Base-by-base conservation (phyloP, 176 grass and related monocot genomes). In the Aegilops bicornis region DNA sequence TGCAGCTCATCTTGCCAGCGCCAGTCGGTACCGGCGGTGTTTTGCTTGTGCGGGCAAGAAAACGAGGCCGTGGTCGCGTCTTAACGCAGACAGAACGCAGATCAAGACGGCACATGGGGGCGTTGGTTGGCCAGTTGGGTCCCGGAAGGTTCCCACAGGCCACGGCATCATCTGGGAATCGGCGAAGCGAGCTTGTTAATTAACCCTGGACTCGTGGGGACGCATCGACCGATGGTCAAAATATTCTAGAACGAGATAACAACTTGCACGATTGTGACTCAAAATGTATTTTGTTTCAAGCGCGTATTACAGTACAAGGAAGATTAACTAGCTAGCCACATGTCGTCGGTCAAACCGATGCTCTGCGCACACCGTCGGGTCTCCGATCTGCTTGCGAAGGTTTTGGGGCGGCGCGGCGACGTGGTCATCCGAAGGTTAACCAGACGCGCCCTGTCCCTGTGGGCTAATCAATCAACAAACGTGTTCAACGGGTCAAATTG, bases 1-100 rank as follows among this genome's bases (percentile, higher is more conserved):
- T 5, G 66, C 67, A 13, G 52, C 19, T 31, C 36, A 50, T 8
- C 61, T 25, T 20, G 16, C 14, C 30, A 6, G 87, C 48, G 43
- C 31, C 27, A 45, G 87, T 50, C 87, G 69, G 82, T 63, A 69
- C 69, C 54, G 84, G 23, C 13, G 73, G 14, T 12, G 77, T 4
- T 78, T 79, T 35, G 60, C 54, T 43, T 65, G 36, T 1, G 15
- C 66, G 10, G 31, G 42, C 24, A 90, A 70, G 50, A 19, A 83
- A 42, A 42, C 17, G 50, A 42, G 25, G 25, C 77, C 58, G 68
- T 71, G 19, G 1, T 37, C 63, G 27, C 62, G 27, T 65, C 63
- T 65, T 15, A 4, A 58, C 52, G 9, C 25, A 22, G 19, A 73
- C 63, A 30, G 6, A 4, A 56, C 52, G 8, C 25, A 22, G 19